phyloP scores from a whole-genome alignment of 2,329 filamentous ascomycete species.

The Colletotrichum spaethianum region DNA sequence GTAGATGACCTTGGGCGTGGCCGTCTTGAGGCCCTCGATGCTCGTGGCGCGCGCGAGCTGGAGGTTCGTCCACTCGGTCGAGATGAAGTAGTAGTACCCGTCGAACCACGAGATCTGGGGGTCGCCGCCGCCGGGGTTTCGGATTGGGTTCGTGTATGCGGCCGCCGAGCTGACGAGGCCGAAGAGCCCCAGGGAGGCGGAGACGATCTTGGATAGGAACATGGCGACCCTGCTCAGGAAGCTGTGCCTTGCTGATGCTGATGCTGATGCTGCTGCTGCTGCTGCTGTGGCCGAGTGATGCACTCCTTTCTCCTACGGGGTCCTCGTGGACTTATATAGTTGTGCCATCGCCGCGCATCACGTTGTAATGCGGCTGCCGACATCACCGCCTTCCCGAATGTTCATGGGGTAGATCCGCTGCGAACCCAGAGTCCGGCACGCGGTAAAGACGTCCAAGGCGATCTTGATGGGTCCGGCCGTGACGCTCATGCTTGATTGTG shows the following conservation, averaged over 20 bases:
- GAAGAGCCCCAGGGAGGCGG: constrained; percentile 21
- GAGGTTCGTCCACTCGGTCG: constrained; percentile 69
- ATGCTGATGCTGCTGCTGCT: no score
- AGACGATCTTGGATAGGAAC: constrained; percentile 25
- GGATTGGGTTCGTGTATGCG: constrained; percentile 67
- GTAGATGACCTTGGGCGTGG: constrained; percentile 65
- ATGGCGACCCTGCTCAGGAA: neutral
- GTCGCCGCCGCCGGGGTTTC: constrained; percentile 64
- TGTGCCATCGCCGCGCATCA: neutral
- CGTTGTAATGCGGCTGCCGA: neutral
- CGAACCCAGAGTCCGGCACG: neutral
- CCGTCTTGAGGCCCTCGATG: constrained; percentile 68
- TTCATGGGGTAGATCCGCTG: constrained; percentile 6
- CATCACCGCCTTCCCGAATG: neutral
- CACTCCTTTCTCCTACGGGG: neutral
- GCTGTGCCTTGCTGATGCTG: neutral
- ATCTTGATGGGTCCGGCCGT: neutral
- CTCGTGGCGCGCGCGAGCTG: constrained; percentile 68
- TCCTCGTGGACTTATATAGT: neutral
- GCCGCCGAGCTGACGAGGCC: constrained; percentile 42
- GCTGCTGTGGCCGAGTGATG: neutral
- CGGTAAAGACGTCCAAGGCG: neutral
- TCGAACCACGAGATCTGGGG: constrained; percentile 66
- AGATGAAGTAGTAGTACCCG: constrained; percentile 71
- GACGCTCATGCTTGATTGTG: neutral